A percentile compares a stretch with the other conserved stretches of the same genome.
phyloP scores from a whole-genome alignment of 371 early-diverging fungal genomes.

The Mycotypha africana region DNA sequence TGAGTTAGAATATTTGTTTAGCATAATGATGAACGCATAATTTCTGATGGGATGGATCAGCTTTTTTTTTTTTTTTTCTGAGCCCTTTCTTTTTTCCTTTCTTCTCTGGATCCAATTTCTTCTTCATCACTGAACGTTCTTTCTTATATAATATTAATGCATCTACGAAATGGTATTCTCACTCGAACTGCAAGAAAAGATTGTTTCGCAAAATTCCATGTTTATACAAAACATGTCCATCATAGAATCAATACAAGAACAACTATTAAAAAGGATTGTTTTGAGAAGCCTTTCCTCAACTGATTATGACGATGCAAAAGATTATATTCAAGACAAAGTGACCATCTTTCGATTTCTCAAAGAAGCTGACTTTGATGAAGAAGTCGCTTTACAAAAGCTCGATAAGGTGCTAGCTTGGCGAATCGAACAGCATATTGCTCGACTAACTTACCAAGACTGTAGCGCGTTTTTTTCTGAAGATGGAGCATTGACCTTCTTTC shows the following conservation, averaged over 20 bases:
- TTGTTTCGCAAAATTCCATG: background rate
- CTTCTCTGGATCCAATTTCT: background rate
- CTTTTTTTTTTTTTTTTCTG: conserved; percentile 1
- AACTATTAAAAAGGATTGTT: background rate
- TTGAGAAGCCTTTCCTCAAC: background rate
- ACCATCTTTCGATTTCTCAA: conserved; percentile 4
- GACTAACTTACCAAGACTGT: conserved; percentile 13
- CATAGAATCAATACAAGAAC: background rate
- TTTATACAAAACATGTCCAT: background rate
- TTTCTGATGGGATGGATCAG: no score
- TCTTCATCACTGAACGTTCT: no score
- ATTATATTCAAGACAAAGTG: background rate
- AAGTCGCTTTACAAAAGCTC: conserved; percentile 5
- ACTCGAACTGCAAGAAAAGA: background rate
- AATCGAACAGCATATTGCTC: conserved; percentile 9
- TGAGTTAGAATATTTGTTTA: no score
- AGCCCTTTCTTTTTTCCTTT: background rate
- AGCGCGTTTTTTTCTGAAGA: conserved; percentile 17
- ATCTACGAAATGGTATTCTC: no score
- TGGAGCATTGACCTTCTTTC: conserved; percentile 23
- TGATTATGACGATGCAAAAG: background rate
- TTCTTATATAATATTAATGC: no score
- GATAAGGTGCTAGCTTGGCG: conserved; percentile 30
- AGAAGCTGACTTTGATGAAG: background rate
- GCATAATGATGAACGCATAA: no score